Conservation (phyloP, 2,329 filamentous ascomycete genomes). For the Atkinsonella texensis region DNA sequence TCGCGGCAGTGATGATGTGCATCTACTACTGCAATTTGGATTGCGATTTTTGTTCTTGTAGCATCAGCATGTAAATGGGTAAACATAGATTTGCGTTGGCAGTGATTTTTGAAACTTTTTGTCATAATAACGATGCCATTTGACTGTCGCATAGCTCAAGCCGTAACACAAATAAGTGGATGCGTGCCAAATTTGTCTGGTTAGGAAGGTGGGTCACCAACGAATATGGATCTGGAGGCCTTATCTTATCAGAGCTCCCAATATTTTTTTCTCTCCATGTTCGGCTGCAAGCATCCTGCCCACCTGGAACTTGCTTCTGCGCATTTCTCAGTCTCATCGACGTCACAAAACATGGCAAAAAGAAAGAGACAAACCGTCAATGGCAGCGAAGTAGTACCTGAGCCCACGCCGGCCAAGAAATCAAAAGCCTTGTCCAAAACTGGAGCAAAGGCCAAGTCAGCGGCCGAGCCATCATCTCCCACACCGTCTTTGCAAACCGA, state of each 20-base stretch:
- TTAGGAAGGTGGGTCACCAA: neutral
- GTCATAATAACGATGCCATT: neutral
- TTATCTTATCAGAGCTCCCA: slow-evolving; percentile 5
- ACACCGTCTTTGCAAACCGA: slow-evolving; percentile 15
- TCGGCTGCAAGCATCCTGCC: neutral
- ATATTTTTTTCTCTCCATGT: slow-evolving; percentile 1
- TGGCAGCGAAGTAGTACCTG: slow-evolving; percentile 13
- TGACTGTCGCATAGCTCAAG: neutral
- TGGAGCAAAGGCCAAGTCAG: slow-evolving; percentile 2
- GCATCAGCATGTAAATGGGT: slow-evolving; percentile 7
- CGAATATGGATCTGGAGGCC: neutral
- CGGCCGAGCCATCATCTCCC: slow-evolving; percentile 7
- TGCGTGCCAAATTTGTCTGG: no score
- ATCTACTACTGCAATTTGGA: neutral
- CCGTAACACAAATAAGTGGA: neutral
- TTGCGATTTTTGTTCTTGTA: slow-evolving; percentile 3
- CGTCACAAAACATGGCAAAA: slow-evolving; percentile 27
- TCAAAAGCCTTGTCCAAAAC: slow-evolving; percentile 12
- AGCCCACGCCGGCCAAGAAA: slow-evolving; percentile 20
- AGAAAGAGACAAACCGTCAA: slow-evolving; percentile 32
- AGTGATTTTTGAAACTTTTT: neutral
- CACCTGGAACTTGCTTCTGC: neutral
- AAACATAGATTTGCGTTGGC: neutral
- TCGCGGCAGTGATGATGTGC: slow-evolving; percentile 12
- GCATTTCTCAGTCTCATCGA: neutral